These are phyloP conservation scores for Apiotrichum gamsii DNA, from an alignment of 1,284 basidiomycete species.

Conservation along the genomic window DNA sequence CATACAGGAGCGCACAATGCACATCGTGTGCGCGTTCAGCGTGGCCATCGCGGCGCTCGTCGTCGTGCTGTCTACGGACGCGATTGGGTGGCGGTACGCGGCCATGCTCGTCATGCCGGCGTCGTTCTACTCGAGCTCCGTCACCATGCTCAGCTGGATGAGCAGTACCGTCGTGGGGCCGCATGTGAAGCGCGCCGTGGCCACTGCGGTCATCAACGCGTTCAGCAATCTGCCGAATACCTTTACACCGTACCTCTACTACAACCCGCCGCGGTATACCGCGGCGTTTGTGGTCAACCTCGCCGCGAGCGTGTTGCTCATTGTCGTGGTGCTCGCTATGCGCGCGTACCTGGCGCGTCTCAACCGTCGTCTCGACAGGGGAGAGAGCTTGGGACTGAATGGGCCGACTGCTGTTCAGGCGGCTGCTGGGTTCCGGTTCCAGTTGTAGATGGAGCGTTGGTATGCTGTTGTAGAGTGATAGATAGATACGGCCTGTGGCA, in stretches of 20 bases:
- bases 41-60: conserved; percentile 52
- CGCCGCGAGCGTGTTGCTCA: conserved; percentile 18
- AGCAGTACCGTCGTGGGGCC: conserved; percentile 28
- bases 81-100: conserved; percentile 25
- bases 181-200: conserved; percentile 27
- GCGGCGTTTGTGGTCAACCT: conserved; percentile 25
- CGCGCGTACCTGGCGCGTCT: conserved; percentile 34
- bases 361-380: conserved; percentile 41
- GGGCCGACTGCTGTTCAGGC: conserved; percentile 39
- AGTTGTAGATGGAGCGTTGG: conserved; percentile 34
- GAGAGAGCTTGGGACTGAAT: conserved; percentile 29
- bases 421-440: conserved; percentile 41
- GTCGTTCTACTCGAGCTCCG: conserved; percentile 29
- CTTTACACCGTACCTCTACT: conserved; percentile 28
- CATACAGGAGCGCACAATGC: conserved; percentile 5
- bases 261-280: conserved; percentile 17
- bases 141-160: conserved; percentile 28
- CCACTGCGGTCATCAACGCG: conserved; percentile 33
- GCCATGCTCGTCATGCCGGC: conserved; percentile 19
- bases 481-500: too few species aligned
- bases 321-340: conserved; percentile 20
- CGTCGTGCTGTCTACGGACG: conserved; percentile 37
- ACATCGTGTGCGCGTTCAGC: conserved; percentile 6
- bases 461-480: not conserved
- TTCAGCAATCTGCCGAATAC: conserved; percentile 22